Base-by-base conservation (phyloP, 148 eudicot genomes). In the Amaranthus cruentus region DNA sequence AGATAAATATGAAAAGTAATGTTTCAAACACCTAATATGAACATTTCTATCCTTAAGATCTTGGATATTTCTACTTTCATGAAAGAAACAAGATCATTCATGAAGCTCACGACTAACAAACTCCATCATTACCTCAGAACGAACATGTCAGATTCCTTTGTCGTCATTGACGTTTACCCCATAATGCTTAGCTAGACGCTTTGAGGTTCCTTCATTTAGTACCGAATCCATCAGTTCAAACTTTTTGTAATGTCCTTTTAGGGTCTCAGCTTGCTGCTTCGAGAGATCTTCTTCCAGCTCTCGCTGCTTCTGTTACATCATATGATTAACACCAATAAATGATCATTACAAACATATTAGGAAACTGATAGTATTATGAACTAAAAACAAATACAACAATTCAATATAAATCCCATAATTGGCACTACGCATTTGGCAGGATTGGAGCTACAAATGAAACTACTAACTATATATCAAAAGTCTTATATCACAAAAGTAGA, bases 281-380 rank as follows among this genome's bases (percentile, higher is more conserved):
- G 87, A 82, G 18, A 91, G 90, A 48, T 89, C 80, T 79, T 85
- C 86, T 77, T 91, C 94, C 72, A 86, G 86, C 46, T 69, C 85
- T 64, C 63, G 76, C 71, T 81, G 88, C 43, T 53, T 63, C 94
- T 89, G 78, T 75, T n/a, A 61, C n/a, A 69, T 52, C 69, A 50
- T 44, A 55, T 49, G 14, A 47, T 13, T 47, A 47, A 68, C 63
- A 42, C 4, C 4, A 51, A 11, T 64, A 55, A 42, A 66, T 47
- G 15, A 71, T 46, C 51, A 43, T 50, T 49, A 46, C 53, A 43
- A 52, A 58, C 61, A 66, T 14, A 42, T 6, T 69, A 9, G 55
- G 44, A 47, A 12, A 62, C 28, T 42, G 51, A 44, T 15, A 11
- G 72, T 57, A 28, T 0, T 38, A 58, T 43, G 44, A 55, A 18